Evolutionary conservation across 345 rosid genomes (phyloP), one percentile per base, ranked within the genome.

Genomic region (Moricandia moricandioides): DNA sequence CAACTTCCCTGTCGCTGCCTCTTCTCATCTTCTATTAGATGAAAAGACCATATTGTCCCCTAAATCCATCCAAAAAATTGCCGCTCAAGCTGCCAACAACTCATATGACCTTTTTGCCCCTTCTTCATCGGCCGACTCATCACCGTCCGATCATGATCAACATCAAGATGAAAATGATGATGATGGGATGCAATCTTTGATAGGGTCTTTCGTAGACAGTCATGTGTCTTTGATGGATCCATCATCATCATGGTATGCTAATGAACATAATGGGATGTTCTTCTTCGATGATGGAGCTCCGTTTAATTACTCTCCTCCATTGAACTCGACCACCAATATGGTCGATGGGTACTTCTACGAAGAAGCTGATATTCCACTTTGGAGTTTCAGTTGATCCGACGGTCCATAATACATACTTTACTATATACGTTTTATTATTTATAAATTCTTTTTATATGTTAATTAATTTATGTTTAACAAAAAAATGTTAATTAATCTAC

Each of bases 51-150:
- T 73, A 55, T 70, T 91, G 85, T 91, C 97, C 62, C 98, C 98
- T 0, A 94, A 91, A 68, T 86, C 97, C 62, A 89, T 94, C 62
- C 98, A 94, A 82, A 85, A 88, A 76, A 86, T 82, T 6, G 98
- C 98, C 7, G 96, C 98, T 0, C 90, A 90, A 1, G 98, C 98
- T 18, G 82, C 84, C n/a, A 72, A 72, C 37, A 64, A 60, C 17
- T 59, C 80, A 16, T 71, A 47, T 65, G 72, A 77, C 67, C 30
- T 26, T 40, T 45, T 57, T 58, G 62, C 66, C 40, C 66, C 69
- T 62, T 62, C 73, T 71, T 57, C 65, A 5, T 60, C 86, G 7
- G 40, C 87, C 1, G 49, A 67, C 0, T 75, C 89, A 0, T 68
- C 85, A 17, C 80, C 81, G 8, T 83, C 88, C 63, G 75, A 64